Base-by-base conservation (phyloP, 1,284 basidiomycete genomes). In the Apiotrichum laibachii region DNA sequence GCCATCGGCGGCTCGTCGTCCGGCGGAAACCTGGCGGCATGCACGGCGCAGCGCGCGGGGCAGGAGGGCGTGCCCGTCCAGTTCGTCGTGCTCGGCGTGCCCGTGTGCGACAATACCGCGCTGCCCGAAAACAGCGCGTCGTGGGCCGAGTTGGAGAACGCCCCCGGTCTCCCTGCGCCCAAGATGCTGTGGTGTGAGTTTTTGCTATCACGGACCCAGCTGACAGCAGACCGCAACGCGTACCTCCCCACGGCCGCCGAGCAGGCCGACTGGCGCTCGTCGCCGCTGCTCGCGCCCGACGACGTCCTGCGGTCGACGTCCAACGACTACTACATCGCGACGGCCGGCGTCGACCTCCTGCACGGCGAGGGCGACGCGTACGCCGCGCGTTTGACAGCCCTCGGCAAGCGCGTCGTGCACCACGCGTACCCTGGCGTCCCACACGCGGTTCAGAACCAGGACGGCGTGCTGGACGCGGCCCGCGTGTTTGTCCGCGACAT, bases 21-120 rank as follows among this genome's bases (percentile, higher is more conserved):
- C 2, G 53, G 53, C 19, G 53, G 45, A 16, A 55, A 48, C 35
- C 53, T 55, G 19, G 44, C 53, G 1, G 53, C 53, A 21, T 44
- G 43, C 19, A n/a, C 12, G n/a, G 43, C 43, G 5, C 43, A 21
- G 19, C 43, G 43, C 8, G 43, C 43, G 19, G 43, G 43, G 8
- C 19, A 19, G 19, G 37, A 37, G 37, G 37, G n/a, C 43, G 10
- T 44, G 19, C 1, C n/a, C 1, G 9, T 44, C 19, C 43, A 21
- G 43, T 44, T 44, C 11, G 43, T n/a, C 19, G 43, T 21, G n/a
- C 43, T 44, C 43, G 43, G 43, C 19, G 43, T 44, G 18, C 43
- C 43, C 9, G 43, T 44, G 43, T 44, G 43, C 43, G 43, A 44
- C 43, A 44, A 44, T 19, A 44, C 43, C 2, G 40, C 40, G 7